These are phyloP conservation scores for Podospora pseudocomata DNA, from an alignment of 495 filamentous ascomycete species.

Conservation along the genomic window DNA sequence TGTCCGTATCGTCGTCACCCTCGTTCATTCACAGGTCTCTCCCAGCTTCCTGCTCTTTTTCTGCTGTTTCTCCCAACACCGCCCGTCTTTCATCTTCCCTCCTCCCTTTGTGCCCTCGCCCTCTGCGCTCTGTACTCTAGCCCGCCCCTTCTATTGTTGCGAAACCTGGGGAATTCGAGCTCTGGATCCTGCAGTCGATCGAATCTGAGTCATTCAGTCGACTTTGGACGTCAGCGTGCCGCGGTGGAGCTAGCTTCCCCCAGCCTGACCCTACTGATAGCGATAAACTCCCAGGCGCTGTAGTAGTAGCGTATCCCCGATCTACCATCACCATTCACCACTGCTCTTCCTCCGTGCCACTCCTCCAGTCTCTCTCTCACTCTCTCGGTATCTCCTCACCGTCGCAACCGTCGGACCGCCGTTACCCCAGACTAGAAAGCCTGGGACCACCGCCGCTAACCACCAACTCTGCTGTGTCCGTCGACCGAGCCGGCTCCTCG, in stretches of 20 bases:
- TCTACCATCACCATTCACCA: constrained; percentile 1
- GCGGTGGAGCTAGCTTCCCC: constrained; percentile 26
- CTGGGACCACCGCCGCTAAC: constrained; percentile 13
- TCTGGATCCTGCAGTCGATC: constrained; percentile 20
- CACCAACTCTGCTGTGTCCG: constrained; percentile 7
- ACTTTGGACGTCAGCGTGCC: constrained; percentile 37
- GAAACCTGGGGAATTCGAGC: not conserved
- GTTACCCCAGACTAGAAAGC: constrained; percentile 17
- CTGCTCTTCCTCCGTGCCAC: not conserved
- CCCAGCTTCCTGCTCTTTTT: constrained; percentile 24
- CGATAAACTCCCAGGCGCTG: constrained; percentile 7
- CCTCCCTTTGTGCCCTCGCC: constrained; percentile 13
- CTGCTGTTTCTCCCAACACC: constrained; percentile 13
- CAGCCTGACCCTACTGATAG: constrained; percentile 12
- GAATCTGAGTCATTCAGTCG: constrained; percentile 41
- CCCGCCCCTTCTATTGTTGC: not conserved
- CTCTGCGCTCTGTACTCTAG: not conserved
- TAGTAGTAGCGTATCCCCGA: constrained; percentile 1
- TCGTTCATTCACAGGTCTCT: constrained; percentile 13
- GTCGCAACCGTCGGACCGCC: constrained; percentile 13
- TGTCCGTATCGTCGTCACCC: constrained; percentile 18
- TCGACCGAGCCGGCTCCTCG: not conserved
- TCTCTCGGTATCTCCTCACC: constrained; percentile 6
- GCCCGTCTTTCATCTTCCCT: not conserved
- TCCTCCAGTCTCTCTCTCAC: not conserved